Evolutionary conservation across 176 grass and related monocot genomes (phyloP).

Genomic region (Paspalum notatum): DNA sequence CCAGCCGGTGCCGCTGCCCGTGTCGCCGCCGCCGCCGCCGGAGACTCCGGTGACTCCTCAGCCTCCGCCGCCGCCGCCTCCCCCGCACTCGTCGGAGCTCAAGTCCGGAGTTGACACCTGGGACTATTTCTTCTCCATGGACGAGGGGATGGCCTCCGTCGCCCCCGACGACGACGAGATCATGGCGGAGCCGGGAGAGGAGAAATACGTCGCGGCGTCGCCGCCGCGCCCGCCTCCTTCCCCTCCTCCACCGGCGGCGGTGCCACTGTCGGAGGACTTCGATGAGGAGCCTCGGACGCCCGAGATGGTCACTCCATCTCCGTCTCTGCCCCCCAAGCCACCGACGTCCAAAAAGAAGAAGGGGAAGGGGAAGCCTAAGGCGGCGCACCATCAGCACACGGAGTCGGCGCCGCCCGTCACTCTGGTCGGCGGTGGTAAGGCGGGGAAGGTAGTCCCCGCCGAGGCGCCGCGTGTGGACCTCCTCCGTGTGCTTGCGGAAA

Average conservation of each 20-base stretch:
- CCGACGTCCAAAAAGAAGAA: conserved; percentile 64
- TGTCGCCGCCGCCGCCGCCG: conserved; percentile 49
- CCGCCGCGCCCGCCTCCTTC: conserved; percentile 57
- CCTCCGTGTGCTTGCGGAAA: conserved; percentile 63
- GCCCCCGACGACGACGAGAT: conserved; percentile 62
- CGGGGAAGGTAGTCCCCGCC: conserved; percentile 52
- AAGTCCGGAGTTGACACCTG: conserved; percentile 56
- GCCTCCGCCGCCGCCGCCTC: conserved; percentile 40
- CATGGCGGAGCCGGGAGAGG: conserved; percentile 43
- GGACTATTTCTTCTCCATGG: conserved; percentile 96
- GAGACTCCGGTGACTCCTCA: conserved; percentile 48
- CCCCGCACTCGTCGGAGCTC: conserved; percentile 40
- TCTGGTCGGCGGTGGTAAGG: conserved; percentile 43
- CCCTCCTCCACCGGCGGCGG: conserved; percentile 24
- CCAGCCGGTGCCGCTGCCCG: conserved; percentile 23
- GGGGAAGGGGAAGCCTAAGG: conserved; percentile 46
- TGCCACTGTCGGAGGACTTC: conserved; percentile 21
- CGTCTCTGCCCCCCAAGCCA: conserved; percentile 52
- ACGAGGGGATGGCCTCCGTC: conserved; percentile 70
- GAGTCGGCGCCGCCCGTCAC: conserved; percentile 67
- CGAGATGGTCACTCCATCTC: conserved; percentile 50
- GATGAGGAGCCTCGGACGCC: conserved; percentile 68
- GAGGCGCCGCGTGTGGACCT: conserved; percentile 59
- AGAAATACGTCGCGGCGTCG: conserved; percentile 47
- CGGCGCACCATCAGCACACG: conserved; percentile 78